These are phyloP conservation scores for Candida piceae DNA, from an alignment of 805 yeast species.

Conservation along the genomic window DNA sequence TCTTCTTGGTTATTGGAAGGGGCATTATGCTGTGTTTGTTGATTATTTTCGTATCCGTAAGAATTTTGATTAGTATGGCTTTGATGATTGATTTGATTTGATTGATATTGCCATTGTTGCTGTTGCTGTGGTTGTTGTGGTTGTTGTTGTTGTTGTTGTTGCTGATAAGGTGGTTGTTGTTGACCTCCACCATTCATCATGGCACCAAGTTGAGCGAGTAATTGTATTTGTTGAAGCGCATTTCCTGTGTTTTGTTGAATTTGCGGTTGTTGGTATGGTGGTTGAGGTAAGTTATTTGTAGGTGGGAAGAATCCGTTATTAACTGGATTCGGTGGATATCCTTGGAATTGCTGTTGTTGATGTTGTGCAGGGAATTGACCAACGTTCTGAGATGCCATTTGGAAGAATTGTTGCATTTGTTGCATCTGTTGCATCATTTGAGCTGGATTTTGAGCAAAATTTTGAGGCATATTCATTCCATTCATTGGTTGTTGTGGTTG, in stretches of 20 bases:
- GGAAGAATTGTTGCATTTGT: constrained; percentile 16
- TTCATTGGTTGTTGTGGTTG: constrained; percentile 12
- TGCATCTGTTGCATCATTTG: constrained; percentile 10
- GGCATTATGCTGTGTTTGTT: too few relatives aligned
- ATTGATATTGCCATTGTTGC: not conserved
- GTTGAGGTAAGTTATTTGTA: not conserved
- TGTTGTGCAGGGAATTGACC: not conserved
- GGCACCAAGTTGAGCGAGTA: constrained; percentile 2
- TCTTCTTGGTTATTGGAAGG: too few relatives aligned
- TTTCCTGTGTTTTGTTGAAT: constrained; percentile 24
- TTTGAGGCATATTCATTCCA: too few relatives aligned
- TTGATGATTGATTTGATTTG: too few relatives aligned
- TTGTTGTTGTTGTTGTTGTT: not conserved
- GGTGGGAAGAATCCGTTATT: not conserved
- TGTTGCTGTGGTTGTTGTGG: not conserved
- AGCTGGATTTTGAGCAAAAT: constrained; percentile 9
- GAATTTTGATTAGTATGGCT: too few relatives aligned
- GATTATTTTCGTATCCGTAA: too few relatives aligned
- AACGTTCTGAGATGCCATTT: constrained; percentile 7
- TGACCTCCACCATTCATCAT: constrained; percentile 3
- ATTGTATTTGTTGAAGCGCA: constrained; percentile 1
- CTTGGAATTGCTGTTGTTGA: constrained; percentile 1
- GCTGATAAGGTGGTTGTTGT: not conserved
- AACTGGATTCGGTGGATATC: not conserved
- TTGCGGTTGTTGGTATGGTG: constrained; percentile 17